Evolutionary conservation across 1,284 basidiomycete genomes (phyloP).

Genomic region (Thelephora terrestris): DNA sequence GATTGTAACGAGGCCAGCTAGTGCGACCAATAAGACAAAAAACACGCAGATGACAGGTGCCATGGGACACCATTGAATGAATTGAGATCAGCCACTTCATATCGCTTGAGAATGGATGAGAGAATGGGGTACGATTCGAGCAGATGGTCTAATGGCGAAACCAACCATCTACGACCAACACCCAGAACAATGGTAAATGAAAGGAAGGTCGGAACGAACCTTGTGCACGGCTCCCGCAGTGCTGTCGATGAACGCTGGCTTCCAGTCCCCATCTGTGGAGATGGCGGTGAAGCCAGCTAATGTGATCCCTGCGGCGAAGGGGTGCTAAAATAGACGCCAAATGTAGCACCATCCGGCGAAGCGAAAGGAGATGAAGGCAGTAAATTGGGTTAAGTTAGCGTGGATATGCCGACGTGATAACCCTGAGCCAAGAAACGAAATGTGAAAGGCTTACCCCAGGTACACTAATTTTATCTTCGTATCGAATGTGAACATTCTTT

Average conservation of each 20-base stretch:
- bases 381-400: too few relatives aligned
- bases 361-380: too few relatives aligned
- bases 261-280: slow-evolving; percentile 91
- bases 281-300: slow-evolving; percentile 88
- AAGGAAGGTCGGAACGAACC: slow-evolving; percentile 26
- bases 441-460: slow-evolving; percentile 56
- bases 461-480: slow-evolving; percentile 92
- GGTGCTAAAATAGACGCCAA: slow-evolving; percentile 48
- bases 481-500: slow-evolving; percentile 91
- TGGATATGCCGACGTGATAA: too few relatives aligned
- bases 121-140: neutral
- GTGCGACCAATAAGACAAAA: too few relatives aligned
- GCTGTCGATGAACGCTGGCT: slow-evolving; percentile 92
- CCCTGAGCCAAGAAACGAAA: too few relatives aligned
- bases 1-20: slow-evolving; percentile 84
- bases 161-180: too few relatives aligned
- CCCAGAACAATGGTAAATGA: neutral
- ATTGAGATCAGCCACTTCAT: slow-evolving; percentile 6
- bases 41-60: too few relatives aligned
- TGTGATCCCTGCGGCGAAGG: slow-evolving; percentile 90
- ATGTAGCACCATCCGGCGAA: too few relatives aligned
- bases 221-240: slow-evolving; percentile 88
- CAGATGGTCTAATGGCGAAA: too few relatives aligned
- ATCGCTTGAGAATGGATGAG: neutral
- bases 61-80: neutral